phyloP scores from a whole-genome alignment of 1,284 basidiomycete genomes.

The Phellopilus nigrolimitatus region DNA sequence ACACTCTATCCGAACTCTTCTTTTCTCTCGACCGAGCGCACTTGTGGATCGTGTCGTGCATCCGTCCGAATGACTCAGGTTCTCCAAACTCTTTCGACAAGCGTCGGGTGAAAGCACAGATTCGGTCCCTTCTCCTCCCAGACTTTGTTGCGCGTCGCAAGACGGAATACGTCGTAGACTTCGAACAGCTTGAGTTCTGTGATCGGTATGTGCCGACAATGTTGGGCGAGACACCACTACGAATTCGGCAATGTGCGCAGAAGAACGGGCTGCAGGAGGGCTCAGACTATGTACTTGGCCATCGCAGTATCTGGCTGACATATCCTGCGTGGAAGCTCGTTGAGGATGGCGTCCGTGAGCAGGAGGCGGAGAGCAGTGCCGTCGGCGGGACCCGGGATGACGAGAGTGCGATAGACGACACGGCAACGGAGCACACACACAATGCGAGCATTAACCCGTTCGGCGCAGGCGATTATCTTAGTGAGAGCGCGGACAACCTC shows the following conservation, averaged over 20 bases:
- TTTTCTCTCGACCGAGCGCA: constrained; percentile 57
- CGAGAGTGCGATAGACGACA: constrained; percentile 47
- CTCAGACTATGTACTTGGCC: constrained; percentile 63
- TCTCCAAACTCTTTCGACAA: constrained; percentile 88
- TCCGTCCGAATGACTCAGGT: constrained; percentile 87
- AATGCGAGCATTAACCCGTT: constrained; percentile 33
- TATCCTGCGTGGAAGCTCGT: constrained; percentile 81
- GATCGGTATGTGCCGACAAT: constrained; percentile 74
- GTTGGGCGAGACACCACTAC: constrained; percentile 57
- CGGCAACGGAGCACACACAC: constrained; percentile 59
- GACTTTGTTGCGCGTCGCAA: constrained; percentile 64
- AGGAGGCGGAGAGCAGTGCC: constrained; percentile 57
- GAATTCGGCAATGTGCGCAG: constrained; percentile 64
- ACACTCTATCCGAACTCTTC: constrained; percentile 72
- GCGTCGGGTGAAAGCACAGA: constrained; percentile 76
- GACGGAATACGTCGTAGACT: constrained; percentile 66
- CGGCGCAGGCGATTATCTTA: constrained; percentile 31
- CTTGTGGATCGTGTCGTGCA: constrained; percentile 77
- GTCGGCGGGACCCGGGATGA: constrained; percentile 48
- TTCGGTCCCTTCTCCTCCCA: constrained; percentile 70
- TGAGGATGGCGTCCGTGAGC: constrained; percentile 70
- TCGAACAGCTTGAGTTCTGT: constrained; percentile 64
- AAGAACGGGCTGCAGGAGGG: constrained; percentile 76
- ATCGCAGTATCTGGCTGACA: constrained; percentile 67
- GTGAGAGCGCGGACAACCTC: constrained; percentile 62